Evolutionary conservation across 225 moss, liverwort and hornwort species (phyloP).

Genomic region (Bryum argenteum): DNA sequence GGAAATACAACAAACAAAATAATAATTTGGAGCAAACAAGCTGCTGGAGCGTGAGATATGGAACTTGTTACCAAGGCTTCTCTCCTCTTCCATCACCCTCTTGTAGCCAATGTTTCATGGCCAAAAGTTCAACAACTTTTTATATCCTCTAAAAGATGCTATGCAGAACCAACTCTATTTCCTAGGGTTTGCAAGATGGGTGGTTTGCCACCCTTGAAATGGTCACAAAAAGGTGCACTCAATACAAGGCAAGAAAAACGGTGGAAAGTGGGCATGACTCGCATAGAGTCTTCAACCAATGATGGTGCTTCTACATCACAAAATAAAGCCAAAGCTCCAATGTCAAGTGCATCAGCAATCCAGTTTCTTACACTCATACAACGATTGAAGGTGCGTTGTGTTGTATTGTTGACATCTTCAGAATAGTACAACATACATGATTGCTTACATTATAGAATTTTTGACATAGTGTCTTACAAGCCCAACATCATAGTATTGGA

Average conservation of each 20-base stretch:
- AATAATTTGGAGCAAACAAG: no score
- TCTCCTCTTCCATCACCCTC: no score
- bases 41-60: no score
- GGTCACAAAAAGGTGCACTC: neutral
- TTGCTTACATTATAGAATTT: no score
- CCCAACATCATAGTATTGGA: neutral
- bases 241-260: neutral
- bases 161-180: no score
- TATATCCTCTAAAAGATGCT: no score
- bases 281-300: slow-evolving; percentile 32
- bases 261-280: slow-evolving; percentile 4
- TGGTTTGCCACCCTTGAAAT: neutral
- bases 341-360: slow-evolving; percentile 71
- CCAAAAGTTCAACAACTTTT: no score
- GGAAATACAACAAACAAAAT: no score
- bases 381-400: slow-evolving; percentile 60
- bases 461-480: neutral
- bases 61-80: no score
- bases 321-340: slow-evolving; percentile 14
- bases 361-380: slow-evolving; percentile 90
- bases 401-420: neutral
- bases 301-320: slow-evolving; percentile 26
- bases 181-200: neutral
- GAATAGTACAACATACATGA: no score
- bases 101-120: no score